Conservation (phyloP, 169 alveolate genomes). For the Cryptosporidium parvum region DNA sequence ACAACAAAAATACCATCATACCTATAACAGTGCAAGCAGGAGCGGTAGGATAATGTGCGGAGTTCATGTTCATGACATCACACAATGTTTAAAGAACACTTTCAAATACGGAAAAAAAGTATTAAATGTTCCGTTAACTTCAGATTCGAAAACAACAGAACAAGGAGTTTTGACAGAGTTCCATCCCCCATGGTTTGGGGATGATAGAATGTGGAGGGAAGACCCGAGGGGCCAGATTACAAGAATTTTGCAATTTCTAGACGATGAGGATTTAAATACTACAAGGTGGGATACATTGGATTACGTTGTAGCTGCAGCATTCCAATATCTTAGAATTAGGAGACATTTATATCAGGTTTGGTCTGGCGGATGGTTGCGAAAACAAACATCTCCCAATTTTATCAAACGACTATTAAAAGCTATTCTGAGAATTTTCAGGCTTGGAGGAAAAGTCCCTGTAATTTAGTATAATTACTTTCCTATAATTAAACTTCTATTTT, state of each 20-base stretch:
- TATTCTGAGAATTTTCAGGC: slow-evolving; percentile 29
- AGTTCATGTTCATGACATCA: slow-evolving; percentile 47
- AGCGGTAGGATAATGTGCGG: slow-evolving; percentile 55
- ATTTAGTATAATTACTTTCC: neutral
- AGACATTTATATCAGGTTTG: slow-evolving; percentile 57
- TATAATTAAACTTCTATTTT: slow-evolving; percentile 23
- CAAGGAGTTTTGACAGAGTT: neutral
- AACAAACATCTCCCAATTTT: slow-evolving; percentile 60
- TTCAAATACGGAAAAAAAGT: slow-evolving; percentile 47
- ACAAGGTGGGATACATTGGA: slow-evolving; percentile 66
- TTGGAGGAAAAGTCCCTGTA: slow-evolving; percentile 62
- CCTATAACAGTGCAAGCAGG: slow-evolving; percentile 38
- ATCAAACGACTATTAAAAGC: slow-evolving; percentile 34
- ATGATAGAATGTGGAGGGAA: slow-evolving; percentile 36
- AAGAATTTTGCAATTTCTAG: slow-evolving; percentile 60
- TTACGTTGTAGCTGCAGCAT: slow-evolving; percentile 64
- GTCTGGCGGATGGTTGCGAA: slow-evolving; percentile 68
- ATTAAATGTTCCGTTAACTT: neutral
- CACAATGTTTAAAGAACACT: slow-evolving; percentile 32
- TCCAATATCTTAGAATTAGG: slow-evolving; percentile 55
- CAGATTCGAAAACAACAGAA: slow-evolving; percentile 4
- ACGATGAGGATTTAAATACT: slow-evolving; percentile 65
- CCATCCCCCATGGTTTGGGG: slow-evolving; percentile 61
- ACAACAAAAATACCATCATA: slow-evolving; percentile 41
- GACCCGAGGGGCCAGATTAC: slow-evolving; percentile 61